A percentile compares a stretch with the other conserved stretches of the same genome.
phyloP scores from a whole-genome alignment of 2,329 filamentous ascomycete species.

The Exophiala sp. region DNA sequence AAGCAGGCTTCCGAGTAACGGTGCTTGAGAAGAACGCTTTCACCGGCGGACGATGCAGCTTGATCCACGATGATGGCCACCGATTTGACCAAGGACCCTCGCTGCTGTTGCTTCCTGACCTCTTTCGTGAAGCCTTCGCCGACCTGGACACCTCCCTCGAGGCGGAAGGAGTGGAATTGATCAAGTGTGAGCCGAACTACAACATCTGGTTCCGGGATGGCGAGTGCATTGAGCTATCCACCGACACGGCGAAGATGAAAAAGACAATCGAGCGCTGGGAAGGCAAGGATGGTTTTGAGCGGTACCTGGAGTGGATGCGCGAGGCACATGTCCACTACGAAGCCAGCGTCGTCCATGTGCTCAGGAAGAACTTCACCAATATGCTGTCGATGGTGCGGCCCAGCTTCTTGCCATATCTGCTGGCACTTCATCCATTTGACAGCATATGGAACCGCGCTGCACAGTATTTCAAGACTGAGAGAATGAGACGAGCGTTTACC shows the following conservation, averaged over 20 bases:
- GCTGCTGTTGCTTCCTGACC: conserved; percentile 62
- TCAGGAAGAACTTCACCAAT: conserved; percentile 61
- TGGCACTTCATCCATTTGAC: conserved; percentile 63
- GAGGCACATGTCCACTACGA: conserved; percentile 68
- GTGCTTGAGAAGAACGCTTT: conserved; percentile 72
- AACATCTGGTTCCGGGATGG: conserved; percentile 67
- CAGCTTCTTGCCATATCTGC: conserved; percentile 53
- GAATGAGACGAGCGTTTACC: conserved; percentile 64
- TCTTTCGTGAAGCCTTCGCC: conserved; percentile 63
- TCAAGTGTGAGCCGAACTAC: conserved; percentile 72
- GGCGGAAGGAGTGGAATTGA: conserved; percentile 59
- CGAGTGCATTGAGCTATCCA: conserved; percentile 57
- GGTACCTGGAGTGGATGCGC: conserved; percentile 61
- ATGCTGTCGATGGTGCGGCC: conserved; percentile 53
- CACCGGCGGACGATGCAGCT: conserved; percentile 64
- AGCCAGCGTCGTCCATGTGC: conserved; percentile 58
- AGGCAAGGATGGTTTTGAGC: conserved; percentile 62
- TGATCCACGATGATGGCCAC: conserved; percentile 50
- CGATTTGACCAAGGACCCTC: conserved; percentile 73
- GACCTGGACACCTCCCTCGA: conserved; percentile 63
- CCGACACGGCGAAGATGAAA: conserved; percentile 67
- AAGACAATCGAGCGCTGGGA: conserved; percentile 65
- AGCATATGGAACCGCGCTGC: conserved; percentile 61
- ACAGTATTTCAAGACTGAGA: conserved; percentile 64
- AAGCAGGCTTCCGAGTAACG: conserved; percentile 64